phyloP scores from a whole-genome alignment of 495 filamentous ascomycete species.

The Neurospora sp. region DNA sequence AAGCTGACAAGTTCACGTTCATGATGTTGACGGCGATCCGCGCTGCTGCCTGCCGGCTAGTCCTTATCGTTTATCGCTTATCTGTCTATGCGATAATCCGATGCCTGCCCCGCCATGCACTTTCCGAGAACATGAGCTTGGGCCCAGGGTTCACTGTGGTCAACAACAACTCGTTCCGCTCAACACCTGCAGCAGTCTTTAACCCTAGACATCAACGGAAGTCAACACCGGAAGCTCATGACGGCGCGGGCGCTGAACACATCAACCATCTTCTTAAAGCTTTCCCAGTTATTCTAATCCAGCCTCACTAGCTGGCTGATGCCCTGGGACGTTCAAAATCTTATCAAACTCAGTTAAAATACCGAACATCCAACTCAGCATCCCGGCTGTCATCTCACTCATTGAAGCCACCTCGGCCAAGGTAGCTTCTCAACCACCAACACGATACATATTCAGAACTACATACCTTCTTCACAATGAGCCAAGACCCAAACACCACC shows the following conservation, averaged over 20 bases:
- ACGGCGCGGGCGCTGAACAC: background rate
- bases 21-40: background rate
- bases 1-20: background rate
- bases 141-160: background rate
- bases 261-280: too few relatives aligned
- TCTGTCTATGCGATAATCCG: background rate
- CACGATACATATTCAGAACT: background rate
- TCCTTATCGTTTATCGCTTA: background rate
- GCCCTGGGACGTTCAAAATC: too few relatives aligned
- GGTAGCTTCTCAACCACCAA: background rate
- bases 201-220: background rate
- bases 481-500: background rate
- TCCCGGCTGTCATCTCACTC: conserved; percentile 1
- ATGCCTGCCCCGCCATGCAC: background rate
- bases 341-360: too few relatives aligned
- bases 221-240: background rate
- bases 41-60: background rate
- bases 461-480: background rate
- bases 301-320: rapidly evolving
- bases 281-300: too few relatives aligned
- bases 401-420: background rate
- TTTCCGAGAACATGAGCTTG: background rate
- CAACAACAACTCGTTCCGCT: too few relatives aligned
- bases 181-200: too few relatives aligned
- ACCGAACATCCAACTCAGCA: too few relatives aligned